Conservation (phyloP, 2,329 filamentous ascomycete species). For the Colletotrichum tabaci region DNA sequence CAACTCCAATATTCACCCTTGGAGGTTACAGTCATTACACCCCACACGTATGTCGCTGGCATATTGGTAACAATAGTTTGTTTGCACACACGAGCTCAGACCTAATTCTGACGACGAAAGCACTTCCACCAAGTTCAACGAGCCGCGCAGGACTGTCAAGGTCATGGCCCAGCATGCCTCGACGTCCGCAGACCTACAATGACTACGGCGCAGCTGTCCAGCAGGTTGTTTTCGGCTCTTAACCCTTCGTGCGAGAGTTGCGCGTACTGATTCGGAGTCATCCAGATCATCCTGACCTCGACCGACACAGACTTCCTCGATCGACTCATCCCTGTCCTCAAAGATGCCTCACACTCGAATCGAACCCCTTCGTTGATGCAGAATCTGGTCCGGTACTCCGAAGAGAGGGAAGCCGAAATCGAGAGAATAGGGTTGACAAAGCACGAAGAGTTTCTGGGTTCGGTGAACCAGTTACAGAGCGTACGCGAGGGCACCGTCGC, state of each 20-base stretch:
- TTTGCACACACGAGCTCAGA: background rate
- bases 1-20: background rate
- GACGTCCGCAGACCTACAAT: conserved; percentile 61
- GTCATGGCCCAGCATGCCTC: conserved; percentile 55
- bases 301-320: conserved; percentile 96
- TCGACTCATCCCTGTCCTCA: conserved; percentile 93
- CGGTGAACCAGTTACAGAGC: conserved; percentile 92
- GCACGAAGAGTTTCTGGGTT: conserved; percentile 95
- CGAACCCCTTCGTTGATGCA: conserved; percentile 82
- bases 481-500: conserved; percentile 92
- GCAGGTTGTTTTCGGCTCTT: conserved; percentile 54
- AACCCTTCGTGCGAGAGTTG: background rate
- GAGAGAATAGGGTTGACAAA: conserved; percentile 95
- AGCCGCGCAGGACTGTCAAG: background rate
- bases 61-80: too few species aligned
- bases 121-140: background rate
- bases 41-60: background rate
- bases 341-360: conserved; percentile 86
- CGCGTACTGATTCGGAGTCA: background rate
- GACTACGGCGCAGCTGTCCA: conserved; percentile 64
- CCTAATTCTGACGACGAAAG: background rate
- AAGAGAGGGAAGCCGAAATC: conserved; percentile 90
- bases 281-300: conserved; percentile 90
- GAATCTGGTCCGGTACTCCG: conserved; percentile 84
- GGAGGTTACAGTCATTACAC: too few species aligned